Evolutionary conservation across 805 yeast genomes (phyloP).

Genomic region (Teunomyces pallodes): DNA sequence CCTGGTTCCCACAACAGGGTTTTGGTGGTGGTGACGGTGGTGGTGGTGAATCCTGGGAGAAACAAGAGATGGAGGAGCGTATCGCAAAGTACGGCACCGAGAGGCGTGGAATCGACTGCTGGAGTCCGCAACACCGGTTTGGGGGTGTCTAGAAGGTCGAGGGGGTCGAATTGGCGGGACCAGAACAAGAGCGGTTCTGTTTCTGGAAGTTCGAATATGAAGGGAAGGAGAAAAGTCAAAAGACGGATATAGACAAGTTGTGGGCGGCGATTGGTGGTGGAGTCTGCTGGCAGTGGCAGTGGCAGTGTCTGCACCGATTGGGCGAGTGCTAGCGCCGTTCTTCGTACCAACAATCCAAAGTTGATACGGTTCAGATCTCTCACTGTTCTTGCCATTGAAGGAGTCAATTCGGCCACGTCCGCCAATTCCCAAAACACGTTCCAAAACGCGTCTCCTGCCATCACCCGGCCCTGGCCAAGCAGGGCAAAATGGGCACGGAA

Average conservation of each 20-base stretch:
- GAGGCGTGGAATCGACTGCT: not conserved
- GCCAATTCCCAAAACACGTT: constrained; percentile 19
- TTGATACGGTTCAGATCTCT: constrained; percentile 57
- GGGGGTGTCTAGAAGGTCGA: not conserved
- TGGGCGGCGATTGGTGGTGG: constrained; percentile 20
- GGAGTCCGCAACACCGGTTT: not conserved
- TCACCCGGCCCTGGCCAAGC: constrained; percentile 47
- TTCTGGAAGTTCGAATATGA: constrained; percentile 53
- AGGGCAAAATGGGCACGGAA: constrained; percentile 35
- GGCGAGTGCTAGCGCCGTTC: no score
- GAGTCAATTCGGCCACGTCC: constrained; percentile 33
- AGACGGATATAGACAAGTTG: constrained; percentile 59
- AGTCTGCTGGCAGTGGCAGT: constrained; percentile 14
- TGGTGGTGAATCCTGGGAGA: constrained; percentile 51
- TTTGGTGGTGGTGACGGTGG: not conserved
- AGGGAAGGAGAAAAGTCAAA: constrained; percentile 64
- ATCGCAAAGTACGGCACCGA: constrained; percentile 11
- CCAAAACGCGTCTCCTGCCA: constrained; percentile 33
- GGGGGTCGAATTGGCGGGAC: constrained; percentile 45
- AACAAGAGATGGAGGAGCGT: constrained; percentile 49
- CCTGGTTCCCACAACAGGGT: constrained; percentile 11
- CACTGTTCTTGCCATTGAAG: constrained; percentile 56
- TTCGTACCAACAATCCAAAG: constrained; percentile 49
- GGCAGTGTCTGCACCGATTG: not conserved
- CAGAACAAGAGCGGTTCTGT: constrained; percentile 30